phyloP scores from a whole-genome alignment of 345 rosid species.

The Gossypium arboreum region DNA sequence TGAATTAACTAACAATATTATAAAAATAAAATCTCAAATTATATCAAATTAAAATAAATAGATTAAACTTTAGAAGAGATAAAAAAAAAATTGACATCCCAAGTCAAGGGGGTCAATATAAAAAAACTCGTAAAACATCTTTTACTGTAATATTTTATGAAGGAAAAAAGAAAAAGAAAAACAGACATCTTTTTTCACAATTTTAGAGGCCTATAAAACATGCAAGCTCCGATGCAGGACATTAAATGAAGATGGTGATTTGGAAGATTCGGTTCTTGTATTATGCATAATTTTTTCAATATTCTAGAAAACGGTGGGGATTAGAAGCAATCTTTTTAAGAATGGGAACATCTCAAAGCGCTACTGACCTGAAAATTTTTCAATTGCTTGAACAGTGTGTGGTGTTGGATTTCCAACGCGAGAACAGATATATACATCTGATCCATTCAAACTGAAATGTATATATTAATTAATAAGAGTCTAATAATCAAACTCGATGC shows the following conservation, averaged over 20 bases:
- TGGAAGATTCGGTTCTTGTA: slow-evolving; percentile 72
- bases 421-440: neutral
- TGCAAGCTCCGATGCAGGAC: slow-evolving; percentile 48
- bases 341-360: slow-evolving; percentile 14
- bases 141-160: no score
- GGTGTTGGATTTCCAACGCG: slow-evolving; percentile 37
- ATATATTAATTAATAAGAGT: neutral
- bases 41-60: no score
- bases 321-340: slow-evolving; percentile 48
- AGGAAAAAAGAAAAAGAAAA: slow-evolving; percentile 22
- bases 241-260: slow-evolving; percentile 42
- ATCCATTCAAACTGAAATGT: slow-evolving; percentile 11
- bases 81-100: no score
- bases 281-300: slow-evolving; percentile 27
- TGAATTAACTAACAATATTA: no score
- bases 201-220: slow-evolving; percentile 38
- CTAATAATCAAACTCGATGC: neutral
- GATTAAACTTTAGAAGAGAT: no score
- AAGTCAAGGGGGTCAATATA: no score
- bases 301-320: slow-evolving; percentile 30
- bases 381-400: slow-evolving; percentile 28
- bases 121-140: no score
- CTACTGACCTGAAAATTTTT: slow-evolving; percentile 20
- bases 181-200: slow-evolving; percentile 66
- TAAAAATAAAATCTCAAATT: no score